Evolutionary conservation across 441 rosid species (phyloP).

Genomic region (Capsella rubella): DNA sequence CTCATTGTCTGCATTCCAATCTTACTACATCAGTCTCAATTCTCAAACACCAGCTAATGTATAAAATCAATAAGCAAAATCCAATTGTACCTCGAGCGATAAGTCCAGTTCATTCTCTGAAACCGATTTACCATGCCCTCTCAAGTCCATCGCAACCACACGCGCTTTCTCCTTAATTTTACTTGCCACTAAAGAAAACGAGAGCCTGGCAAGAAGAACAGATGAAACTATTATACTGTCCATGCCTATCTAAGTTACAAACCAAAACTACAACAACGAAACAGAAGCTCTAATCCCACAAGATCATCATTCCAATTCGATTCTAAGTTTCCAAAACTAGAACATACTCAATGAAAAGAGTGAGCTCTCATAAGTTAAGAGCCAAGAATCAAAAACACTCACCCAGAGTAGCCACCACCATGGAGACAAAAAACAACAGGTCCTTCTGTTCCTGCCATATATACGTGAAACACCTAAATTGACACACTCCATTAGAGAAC

Average conservation of each 20-base stretch:
- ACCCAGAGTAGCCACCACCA: slow-evolving; percentile 98
- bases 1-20: slow-evolving; percentile 82
- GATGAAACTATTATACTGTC: not conserved
- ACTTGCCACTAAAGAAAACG: slow-evolving; percentile 81
- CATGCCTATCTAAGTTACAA: not conserved
- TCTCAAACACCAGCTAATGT: not conserved
- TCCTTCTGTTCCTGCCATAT: slow-evolving; percentile 88
- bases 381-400: slow-evolving; percentile 32
- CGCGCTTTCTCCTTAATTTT: slow-evolving; percentile 89
- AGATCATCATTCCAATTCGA: not conserved
- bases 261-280: not conserved
- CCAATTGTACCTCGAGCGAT: slow-evolving; percentile 75
- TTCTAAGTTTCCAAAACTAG: not conserved
- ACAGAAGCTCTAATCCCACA: too few relatives aligned
- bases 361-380: not conserved
- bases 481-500: slow-evolving; percentile 45
- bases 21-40: slow-evolving; percentile 29
- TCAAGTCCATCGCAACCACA: slow-evolving; percentile 88
- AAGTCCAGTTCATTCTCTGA: slow-evolving; percentile 84
- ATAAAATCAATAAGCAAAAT: slow-evolving; percentile 3
- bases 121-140: slow-evolving; percentile 94
- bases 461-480: slow-evolving; percentile 90
- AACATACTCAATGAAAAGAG: not conserved
- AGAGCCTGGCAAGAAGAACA: slow-evolving; percentile 61
- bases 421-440: slow-evolving; percentile 94